Evolutionary conservation across 345 rosid genomes (phyloP).

Genomic region (Syzygium aromaticum): DNA sequence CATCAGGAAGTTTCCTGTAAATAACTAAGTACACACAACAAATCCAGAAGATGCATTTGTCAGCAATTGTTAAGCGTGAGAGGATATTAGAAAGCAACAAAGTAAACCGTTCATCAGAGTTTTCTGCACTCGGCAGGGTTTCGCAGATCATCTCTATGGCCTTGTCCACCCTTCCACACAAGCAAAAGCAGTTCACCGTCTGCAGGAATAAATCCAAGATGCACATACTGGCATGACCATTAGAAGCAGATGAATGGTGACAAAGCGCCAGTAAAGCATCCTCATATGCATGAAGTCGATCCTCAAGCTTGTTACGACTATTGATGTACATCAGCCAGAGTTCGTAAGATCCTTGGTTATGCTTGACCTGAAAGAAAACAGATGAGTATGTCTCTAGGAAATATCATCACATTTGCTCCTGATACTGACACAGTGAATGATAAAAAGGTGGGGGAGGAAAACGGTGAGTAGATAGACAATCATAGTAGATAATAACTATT

Average conservation of each 20-base stretch:
- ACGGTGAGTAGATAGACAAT: too few relatives aligned
- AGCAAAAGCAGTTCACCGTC: constrained; percentile 72
- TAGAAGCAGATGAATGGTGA: constrained; percentile 30
- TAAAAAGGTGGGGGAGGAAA: too few relatives aligned
- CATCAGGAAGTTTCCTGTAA: constrained; percentile 94
- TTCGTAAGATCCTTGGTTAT: constrained; percentile 56
- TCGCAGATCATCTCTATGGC: constrained; percentile 47
- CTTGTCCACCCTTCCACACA: constrained; percentile 63
- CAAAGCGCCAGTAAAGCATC: constrained; percentile 60
- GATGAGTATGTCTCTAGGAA: constrained; percentile 8
- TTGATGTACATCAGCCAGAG: constrained; percentile 90
- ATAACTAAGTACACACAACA: constrained; percentile 94
- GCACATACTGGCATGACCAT: constrained; percentile 55
- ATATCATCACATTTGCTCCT: neutral
- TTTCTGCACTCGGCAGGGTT: constrained; percentile 28
- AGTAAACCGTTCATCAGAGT: constrained; percentile 53
- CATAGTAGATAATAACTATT: too few relatives aligned
- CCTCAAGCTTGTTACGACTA: constrained; percentile 59
- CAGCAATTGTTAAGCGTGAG: constrained; percentile 79
- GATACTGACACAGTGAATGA: too few relatives aligned
- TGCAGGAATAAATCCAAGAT: constrained; percentile 84
- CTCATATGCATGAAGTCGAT: constrained; percentile 63
- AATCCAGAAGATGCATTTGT: constrained; percentile 95
- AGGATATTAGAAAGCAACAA: constrained; percentile 67
- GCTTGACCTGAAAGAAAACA: constrained; percentile 58